phyloP scores from a whole-genome alignment of 176 grass and related monocot species.

The Ampelocalamus luodianensis region DNA sequence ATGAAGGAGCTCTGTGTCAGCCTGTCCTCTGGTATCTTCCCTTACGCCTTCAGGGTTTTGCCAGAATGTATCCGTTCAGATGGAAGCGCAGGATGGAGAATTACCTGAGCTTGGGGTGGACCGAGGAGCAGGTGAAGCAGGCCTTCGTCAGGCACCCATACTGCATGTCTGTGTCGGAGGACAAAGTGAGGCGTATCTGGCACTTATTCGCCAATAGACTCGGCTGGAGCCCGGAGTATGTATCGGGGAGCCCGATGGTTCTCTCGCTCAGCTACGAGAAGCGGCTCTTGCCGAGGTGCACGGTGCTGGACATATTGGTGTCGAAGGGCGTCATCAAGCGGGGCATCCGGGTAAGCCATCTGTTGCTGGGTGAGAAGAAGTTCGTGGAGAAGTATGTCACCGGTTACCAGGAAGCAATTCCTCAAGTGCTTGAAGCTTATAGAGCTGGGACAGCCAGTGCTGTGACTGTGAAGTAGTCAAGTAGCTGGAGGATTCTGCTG shows the following conservation, averaged over 20 bases:
- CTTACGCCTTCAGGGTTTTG: conserved; percentile 44
- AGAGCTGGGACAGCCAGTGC: conserved; percentile 7
- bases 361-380: conserved; percentile 28
- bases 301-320: conserved; percentile 46
- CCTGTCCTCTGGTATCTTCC: conserved; percentile 44
- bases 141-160: conserved; percentile 61
- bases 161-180: conserved; percentile 55
- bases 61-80: not conserved
- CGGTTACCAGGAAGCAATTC: conserved; percentile 38
- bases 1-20: conserved; percentile 46
- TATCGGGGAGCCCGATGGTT: conserved; percentile 19
- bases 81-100: conserved; percentile 53
- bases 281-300: conserved; percentile 54
- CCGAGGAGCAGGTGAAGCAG: conserved; percentile 39
- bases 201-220: conserved; percentile 55
- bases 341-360: not conserved
- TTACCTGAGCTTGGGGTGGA: conserved; percentile 66
- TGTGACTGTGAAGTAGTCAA: conserved; percentile 8
- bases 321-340: conserved; percentile 38
- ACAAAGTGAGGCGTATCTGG: conserved; percentile 55
- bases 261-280: conserved; percentile 64
- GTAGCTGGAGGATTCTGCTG: conserved; percentile 9
- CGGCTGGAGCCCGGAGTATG: conserved; percentile 39
- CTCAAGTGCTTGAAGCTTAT: conserved; percentile 53
- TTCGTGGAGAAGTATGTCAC: conserved; percentile 53